Conservation (phyloP, 768 basidiomycete genomes). For the Boletus vinaceobasis region DNA sequence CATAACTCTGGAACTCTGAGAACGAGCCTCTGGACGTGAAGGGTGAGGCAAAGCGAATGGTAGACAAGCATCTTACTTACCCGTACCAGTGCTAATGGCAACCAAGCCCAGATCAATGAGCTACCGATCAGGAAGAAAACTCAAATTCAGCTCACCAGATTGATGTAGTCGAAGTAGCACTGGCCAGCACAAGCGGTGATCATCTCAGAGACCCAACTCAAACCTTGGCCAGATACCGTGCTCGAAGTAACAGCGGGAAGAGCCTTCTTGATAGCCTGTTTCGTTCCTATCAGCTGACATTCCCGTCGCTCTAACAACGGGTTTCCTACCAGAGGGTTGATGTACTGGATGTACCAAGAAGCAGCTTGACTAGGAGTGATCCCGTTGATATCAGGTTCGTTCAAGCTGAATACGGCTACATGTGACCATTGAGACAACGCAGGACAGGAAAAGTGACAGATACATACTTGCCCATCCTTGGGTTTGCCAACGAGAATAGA, state of each 20-base stretch:
- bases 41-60: background rate
- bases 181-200: slow-evolving; percentile 33
- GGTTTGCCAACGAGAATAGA: slow-evolving; percentile 30
- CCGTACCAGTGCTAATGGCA: slow-evolving; percentile 28
- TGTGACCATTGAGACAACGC: background rate
- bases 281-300: background rate
- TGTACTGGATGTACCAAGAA: slow-evolving; percentile 35
- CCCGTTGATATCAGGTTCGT: slow-evolving; percentile 35
- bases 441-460: background rate
- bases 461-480: slow-evolving; percentile 33
- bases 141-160: slow-evolving; percentile 23
- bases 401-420: slow-evolving; percentile 34
- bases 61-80: slow-evolving; percentile 8
- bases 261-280: slow-evolving; percentile 36
- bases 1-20: slow-evolving; percentile 26
- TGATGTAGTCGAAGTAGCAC: slow-evolving; percentile 37
- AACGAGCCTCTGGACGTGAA: slow-evolving; percentile 21
- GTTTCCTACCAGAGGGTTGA: slow-evolving; percentile 35
- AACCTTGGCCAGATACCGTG: slow-evolving; percentile 29
- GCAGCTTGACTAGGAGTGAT: slow-evolving; percentile 31
- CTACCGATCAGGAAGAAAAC: background rate
- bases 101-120: background rate
- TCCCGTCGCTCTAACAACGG: background rate
- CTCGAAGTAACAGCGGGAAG: slow-evolving; percentile 38
- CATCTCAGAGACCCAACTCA: slow-evolving; percentile 36